Conservation (phyloP, 441 rosid genomes). For the Viola pubescens region DNA sequence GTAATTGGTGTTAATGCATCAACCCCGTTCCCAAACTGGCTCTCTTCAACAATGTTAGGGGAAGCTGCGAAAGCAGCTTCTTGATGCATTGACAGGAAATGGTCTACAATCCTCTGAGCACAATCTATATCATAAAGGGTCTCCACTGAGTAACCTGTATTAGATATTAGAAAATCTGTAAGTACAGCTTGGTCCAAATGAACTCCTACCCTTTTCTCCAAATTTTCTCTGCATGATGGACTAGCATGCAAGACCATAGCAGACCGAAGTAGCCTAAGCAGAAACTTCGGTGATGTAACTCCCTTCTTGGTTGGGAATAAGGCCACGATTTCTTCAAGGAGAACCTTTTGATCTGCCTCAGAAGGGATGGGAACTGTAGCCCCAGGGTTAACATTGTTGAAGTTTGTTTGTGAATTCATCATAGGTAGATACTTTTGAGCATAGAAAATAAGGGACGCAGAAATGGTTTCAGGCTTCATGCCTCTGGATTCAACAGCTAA, state of each 20-base stretch:
- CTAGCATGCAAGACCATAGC: conserved; percentile 59
- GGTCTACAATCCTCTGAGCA: conserved; percentile 71
- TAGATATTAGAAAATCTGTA: conserved; percentile 80
- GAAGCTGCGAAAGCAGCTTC: conserved; percentile 32
- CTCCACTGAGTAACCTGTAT: conserved; percentile 58
- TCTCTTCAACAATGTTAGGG: conserved; percentile 42
- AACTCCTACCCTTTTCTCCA: conserved; percentile 63
- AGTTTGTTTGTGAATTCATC: conserved; percentile 40
- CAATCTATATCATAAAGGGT: conserved; percentile 86
- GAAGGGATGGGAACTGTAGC: conserved; percentile 31
- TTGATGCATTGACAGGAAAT: conserved; percentile 45
- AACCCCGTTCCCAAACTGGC: conserved; percentile 33
- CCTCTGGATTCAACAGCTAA: conserved; percentile 52
- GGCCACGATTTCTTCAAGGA: conserved; percentile 70
- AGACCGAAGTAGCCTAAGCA: conserved; percentile 66
- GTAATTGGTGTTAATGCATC: conserved; percentile 49
- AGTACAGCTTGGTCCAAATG: conserved; percentile 75
- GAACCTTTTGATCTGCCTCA: conserved; percentile 42
- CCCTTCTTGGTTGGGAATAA: conserved; percentile 49
- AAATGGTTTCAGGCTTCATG: conserved; percentile 46
- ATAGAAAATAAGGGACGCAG: conserved; percentile 58
- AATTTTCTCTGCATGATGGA: conserved; percentile 44
- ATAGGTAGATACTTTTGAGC: conserved; percentile 59
- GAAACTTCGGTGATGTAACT: conserved; percentile 52
- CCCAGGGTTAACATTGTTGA: conserved; percentile 26